phyloP scores from a whole-genome alignment of 352 stramenopile species.

The Aphanomyces stellatus region DNA sequence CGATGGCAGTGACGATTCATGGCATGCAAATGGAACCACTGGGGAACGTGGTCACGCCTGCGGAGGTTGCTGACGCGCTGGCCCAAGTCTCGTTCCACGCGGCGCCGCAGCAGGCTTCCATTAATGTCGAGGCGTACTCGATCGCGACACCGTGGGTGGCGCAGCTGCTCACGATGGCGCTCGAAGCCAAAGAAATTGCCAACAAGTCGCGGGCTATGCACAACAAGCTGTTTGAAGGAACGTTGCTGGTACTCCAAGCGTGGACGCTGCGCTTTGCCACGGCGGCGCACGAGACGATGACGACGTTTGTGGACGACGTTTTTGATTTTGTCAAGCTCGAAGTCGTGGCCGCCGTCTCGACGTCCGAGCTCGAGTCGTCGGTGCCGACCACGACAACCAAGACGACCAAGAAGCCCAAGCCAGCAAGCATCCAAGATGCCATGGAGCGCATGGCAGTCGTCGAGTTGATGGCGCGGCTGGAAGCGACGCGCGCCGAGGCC shows the following conservation, averaged over 20 bases:
- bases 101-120: not conserved
- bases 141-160: not conserved
- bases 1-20: not conserved
- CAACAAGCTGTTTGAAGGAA: not conserved
- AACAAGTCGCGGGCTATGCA: not conserved
- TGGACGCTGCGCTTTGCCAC: slow-evolving; percentile 2
- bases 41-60: not conserved
- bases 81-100: not conserved
- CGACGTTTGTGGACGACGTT: slow-evolving; percentile 3
- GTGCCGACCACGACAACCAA: not conserved
- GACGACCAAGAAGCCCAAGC: not conserved
- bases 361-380: too few relatives aligned
- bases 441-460: not conserved
- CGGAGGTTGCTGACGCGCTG: not conserved
- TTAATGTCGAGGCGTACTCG: not conserved
- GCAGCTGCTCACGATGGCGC: not conserved
- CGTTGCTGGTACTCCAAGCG: not conserved
- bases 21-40: not conserved
- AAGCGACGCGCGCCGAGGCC: not conserved
- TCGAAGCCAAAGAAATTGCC: slow-evolving; percentile 4
- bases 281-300: not conserved
- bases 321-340: slow-evolving; percentile 6
- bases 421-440: not conserved
- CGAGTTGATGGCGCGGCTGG: not conserved
- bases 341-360: too few relatives aligned